phyloP scores from a whole-genome alignment of 1,284 basidiomycete genomes.

The Cystobasidium sp. region DNA sequence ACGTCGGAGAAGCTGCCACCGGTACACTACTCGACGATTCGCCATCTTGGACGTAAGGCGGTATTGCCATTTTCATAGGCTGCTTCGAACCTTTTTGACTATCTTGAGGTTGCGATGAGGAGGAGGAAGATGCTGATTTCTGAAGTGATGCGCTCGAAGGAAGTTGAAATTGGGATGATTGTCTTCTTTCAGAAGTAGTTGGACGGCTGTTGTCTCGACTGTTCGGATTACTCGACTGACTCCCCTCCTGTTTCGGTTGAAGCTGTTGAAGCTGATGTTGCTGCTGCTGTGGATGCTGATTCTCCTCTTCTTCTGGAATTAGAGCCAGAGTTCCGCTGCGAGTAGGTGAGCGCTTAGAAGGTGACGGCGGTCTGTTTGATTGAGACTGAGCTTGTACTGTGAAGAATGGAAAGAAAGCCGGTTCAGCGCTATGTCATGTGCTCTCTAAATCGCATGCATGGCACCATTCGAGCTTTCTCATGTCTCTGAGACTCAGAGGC shows the following conservation, averaged over 20 bases:
- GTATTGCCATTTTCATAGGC: conserved; percentile 3
- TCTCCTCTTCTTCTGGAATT: conserved; percentile 40
- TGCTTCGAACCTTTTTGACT: not conserved
- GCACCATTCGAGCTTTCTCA: too few relatives aligned
- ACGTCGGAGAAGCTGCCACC: conserved; percentile 1
- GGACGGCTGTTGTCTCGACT: too few relatives aligned
- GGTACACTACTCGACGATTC: not conserved
- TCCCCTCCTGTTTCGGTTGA: not conserved
- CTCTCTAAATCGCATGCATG: too few relatives aligned
- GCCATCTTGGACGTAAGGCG: not conserved
- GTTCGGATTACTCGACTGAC: not conserved
- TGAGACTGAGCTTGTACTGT: conserved; percentile 11
- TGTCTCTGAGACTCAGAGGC: not conserved
- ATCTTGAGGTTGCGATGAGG: not conserved
- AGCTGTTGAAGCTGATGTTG: not conserved
- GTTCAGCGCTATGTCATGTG: not conserved
- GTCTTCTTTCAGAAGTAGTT: too few relatives aligned
- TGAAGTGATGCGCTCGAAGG: too few relatives aligned
- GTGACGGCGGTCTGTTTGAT: conserved; percentile 17
- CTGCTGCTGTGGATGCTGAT: conserved; percentile 12
- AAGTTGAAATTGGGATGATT: too few relatives aligned
- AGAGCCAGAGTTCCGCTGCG: conserved; percentile 16
- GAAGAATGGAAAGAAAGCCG: not conserved
- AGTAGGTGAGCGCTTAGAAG: conserved; percentile 35
- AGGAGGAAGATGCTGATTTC: not conserved